phyloP scores from a whole-genome alignment of 179 eudicot genomes.

The Silene noctiflora region DNA sequence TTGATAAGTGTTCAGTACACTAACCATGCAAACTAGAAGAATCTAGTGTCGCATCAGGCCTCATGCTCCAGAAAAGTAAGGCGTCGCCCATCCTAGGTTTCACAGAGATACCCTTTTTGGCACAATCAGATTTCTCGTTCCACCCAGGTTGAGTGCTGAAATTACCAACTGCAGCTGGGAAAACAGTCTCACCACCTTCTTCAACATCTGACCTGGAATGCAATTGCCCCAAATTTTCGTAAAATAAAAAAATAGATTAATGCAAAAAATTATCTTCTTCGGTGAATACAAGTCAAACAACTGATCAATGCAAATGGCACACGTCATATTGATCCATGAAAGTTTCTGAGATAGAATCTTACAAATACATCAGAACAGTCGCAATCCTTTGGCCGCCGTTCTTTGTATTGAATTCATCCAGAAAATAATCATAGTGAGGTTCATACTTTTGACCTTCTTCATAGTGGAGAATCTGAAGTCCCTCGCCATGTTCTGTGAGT shows the following conservation, averaged over 20 bases:
- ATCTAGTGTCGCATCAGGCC: slow-evolving; percentile 82
- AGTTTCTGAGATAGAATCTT: slow-evolving; percentile 30
- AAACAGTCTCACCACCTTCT: slow-evolving; percentile 95
- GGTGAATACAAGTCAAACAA: neutral
- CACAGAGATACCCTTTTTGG: slow-evolving; percentile 71
- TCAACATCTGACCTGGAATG: slow-evolving; percentile 82
- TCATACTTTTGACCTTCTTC: slow-evolving; percentile 90
- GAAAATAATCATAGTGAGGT: slow-evolving; percentile 88
- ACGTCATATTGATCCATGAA: neutral
- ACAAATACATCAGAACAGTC: slow-evolving; percentile 84
- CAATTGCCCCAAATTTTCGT: neutral
- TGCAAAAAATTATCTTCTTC: neutral
- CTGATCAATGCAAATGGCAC: neutral
- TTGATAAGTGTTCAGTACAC: slow-evolving; percentile 13
- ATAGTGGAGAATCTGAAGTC: slow-evolving; percentile 87
- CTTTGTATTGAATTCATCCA: slow-evolving; percentile 67
- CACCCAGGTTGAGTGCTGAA: slow-evolving; percentile 63
- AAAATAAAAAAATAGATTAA: neutral
- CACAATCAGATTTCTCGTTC: slow-evolving; percentile 83
- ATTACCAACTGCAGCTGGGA: slow-evolving; percentile 74
- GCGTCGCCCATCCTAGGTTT: slow-evolving; percentile 90
- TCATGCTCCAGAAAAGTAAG: slow-evolving; percentile 91
- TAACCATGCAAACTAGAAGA: slow-evolving; percentile 82
- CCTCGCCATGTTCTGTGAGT: slow-evolving; percentile 90
- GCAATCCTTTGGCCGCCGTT: slow-evolving; percentile 93